Percentiles rank a stretch among this genome's conserved stretches.
Evolutionary conservation across 2,329 filamentous ascomycete species (phyloP).

Genomic region (Lachnellula hyalina): DNA sequence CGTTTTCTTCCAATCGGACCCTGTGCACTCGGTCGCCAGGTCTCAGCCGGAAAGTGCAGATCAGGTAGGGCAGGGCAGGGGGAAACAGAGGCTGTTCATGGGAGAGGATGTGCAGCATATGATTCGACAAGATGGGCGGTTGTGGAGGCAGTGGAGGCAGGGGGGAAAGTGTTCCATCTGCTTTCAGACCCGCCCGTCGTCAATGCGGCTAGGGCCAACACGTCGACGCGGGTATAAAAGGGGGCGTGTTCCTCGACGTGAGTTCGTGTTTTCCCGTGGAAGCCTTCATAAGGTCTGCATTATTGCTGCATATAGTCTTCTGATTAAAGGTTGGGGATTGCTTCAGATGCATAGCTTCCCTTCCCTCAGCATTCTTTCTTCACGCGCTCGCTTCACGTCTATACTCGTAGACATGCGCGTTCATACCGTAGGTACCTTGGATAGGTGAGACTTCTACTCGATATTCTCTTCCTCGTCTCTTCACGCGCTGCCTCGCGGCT

Average conservation of each 20-base stretch:
- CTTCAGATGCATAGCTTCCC: neutral
- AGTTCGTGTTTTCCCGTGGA: neutral
- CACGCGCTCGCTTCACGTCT: neutral
- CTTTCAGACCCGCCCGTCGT: neutral
- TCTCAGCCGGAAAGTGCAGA: neutral
- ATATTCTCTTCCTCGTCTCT: neutral
- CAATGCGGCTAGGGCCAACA: neutral
- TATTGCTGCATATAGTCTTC: neutral
- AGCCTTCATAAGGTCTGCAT: neutral
- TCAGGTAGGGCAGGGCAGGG: neutral
- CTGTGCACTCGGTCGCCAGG: neutral
- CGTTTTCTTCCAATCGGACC: no score
- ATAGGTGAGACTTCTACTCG: no score
- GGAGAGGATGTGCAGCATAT: neutral
- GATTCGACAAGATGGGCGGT: neutral
- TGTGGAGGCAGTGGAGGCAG: conserved; percentile 1
- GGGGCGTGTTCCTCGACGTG: conserved; percentile 1
- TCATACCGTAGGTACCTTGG: neutral
- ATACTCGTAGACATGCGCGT: neutral
- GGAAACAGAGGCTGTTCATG: neutral
- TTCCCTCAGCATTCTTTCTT: neutral
- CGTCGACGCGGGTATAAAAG: conserved; percentile 6
- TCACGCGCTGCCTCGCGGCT: neutral
- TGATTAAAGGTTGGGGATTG: no score
- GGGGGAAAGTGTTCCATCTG: neutral